phyloP scores from a whole-genome alignment of 2,329 filamentous ascomycete species.

The Didymella pinodella region DNA sequence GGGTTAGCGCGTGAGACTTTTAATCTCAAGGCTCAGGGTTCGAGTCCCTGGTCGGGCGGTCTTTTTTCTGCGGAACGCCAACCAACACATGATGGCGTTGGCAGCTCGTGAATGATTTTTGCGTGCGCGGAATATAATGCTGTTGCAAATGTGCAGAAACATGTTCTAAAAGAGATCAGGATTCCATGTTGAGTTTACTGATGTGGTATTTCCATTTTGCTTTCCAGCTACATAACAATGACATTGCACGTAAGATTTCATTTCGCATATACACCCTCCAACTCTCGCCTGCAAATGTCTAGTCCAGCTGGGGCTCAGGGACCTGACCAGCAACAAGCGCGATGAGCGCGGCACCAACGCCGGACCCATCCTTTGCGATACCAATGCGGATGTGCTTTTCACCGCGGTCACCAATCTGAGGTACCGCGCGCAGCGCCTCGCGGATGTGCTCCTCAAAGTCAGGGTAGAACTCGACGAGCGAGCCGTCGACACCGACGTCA shows the following conservation, averaged over 20 bases:
- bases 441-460: constrained; percentile 88
- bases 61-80: not conserved
- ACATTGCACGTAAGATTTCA: constrained; percentile 9
- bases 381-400: constrained; percentile 91
- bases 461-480: constrained; percentile 94
- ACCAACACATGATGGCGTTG: not conserved
- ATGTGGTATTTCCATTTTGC: not conserved
- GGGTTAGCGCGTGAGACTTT: constrained; percentile 41
- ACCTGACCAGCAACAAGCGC: constrained; percentile 80
- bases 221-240: constrained; percentile 6
- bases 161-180: no score
- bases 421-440: constrained; percentile 77
- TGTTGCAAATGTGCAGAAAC: not conserved
- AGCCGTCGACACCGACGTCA: constrained; percentile 94
- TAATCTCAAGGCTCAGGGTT: constrained; percentile 42
- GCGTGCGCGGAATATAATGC: not conserved
- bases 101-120: no score
- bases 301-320: constrained; percentile 27
- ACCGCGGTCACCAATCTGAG: constrained; percentile 78
- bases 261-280: constrained; percentile 17
- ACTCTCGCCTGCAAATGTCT: not conserved
- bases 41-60: constrained; percentile 38
- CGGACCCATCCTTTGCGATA: constrained; percentile 95
- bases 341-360: constrained; percentile 94
- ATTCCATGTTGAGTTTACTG: not conserved